Base-by-base conservation (phyloP, 768 basidiomycete genomes). In the Trametes coccinea region DNA sequence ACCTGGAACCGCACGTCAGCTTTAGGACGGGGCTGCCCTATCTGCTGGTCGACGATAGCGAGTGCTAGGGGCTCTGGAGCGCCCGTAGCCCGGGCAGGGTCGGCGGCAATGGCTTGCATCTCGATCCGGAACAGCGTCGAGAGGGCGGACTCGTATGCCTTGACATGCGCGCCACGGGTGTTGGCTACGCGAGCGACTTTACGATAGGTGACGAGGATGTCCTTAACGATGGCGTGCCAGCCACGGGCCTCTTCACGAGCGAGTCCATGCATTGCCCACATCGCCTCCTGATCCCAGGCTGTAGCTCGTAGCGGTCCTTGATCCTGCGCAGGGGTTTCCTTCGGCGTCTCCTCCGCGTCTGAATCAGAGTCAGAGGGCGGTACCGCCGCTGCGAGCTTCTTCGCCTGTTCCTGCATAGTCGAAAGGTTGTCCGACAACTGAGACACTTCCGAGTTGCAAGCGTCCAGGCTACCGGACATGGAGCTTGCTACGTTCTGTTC, bases 401-500 rank as follows among this genome's bases (percentile, higher is more conserved):
- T 71, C 1, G 66, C 69, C 2, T 43, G 33, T 17, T 58, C 63
- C 39, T 66, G 63, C 40, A 46, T 29, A 5, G 34, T 59, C 3
- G 34, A 10, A 3, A 66, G 31, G 27, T 43, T 43, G 1, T 29
- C 55, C 27, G 63, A 49, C 51, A 72, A 29, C 3, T 34, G 10
- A 37, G 48, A 37, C 16, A 74, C 56, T 11, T 40, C 52, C 6
- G 48, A 39, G 31, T 53, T 56, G 37, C 66, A 53, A 2, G 55
- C 34, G 10, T 66, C 66, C 13, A 74, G 66, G 2, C 60, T 37
- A 11, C 53, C 51, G 1, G 74, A 70, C 72, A 75, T 72, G 3
- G 52, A 70, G 37, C 69, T 72, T 0, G 76, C 75, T 1, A 76
- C 69, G 31, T 77, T 76, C 44, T 72, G 76, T 53, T 78, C 78